These are phyloP conservation scores for Friedmanniomyces endolithicus DNA, from an alignment of 495 filamentous ascomycete species.

Conservation along the genomic window DNA sequence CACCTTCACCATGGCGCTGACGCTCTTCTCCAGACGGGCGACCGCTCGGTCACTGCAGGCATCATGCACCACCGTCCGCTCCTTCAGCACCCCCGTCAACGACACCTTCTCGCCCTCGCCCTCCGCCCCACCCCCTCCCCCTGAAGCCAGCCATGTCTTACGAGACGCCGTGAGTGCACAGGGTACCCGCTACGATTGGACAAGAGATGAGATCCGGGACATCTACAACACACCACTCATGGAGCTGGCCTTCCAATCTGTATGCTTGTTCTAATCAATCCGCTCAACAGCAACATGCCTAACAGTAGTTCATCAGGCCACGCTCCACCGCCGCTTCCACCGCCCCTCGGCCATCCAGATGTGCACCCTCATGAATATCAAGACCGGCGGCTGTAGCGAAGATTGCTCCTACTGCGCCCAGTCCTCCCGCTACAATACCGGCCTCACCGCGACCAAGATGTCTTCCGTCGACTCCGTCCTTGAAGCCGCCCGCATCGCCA, in stretches of 20 bases:
- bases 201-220: slow-evolving; percentile 58
- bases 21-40: neutral
- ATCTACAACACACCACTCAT: slow-evolving; percentile 69
- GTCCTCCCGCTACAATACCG: slow-evolving; percentile 66
- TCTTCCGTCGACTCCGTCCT: slow-evolving; percentile 66
- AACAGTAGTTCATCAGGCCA: slow-evolving; percentile 37
- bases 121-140: neutral
- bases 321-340: slow-evolving; percentile 69
- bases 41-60: neutral
- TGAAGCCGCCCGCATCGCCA: slow-evolving; percentile 58
- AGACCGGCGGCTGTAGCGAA: slow-evolving; percentile 79
- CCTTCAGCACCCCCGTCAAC: slow-evolving; percentile 13
- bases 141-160: neutral
- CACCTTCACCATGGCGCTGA: slow-evolving; percentile 1
- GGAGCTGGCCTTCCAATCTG: slow-evolving; percentile 61
- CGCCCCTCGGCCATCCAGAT: slow-evolving; percentile 67
- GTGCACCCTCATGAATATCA: slow-evolving; percentile 90
- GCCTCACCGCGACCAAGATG: slow-evolving; percentile 65
- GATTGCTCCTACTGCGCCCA: slow-evolving; percentile 86
- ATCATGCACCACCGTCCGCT: neutral
- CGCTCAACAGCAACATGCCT: neutral
- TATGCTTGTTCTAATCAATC: slow-evolving; percentile 30
- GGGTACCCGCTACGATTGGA: slow-evolving; percentile 57
- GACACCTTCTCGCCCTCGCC: slow-evolving; percentile 1
- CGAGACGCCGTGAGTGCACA: slow-evolving; percentile 41